Base-by-base conservation (phyloP, 1,284 basidiomycete species). In the Phellinidium pouzarii region DNA sequence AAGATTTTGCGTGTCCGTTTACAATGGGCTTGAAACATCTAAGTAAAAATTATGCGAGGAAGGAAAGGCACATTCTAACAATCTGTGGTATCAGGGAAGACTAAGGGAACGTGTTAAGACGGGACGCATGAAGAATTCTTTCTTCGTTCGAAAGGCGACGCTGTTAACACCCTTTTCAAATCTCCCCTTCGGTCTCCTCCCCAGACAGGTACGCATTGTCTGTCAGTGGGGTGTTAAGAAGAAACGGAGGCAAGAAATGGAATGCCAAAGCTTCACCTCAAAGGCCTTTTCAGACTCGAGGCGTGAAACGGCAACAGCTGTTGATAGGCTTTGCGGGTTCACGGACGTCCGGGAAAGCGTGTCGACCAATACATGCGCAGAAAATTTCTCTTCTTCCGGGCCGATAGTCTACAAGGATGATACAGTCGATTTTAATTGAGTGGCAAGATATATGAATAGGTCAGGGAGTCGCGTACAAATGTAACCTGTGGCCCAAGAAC, bases 51-150 rank as follows among this genome's bases (percentile, higher is more conserved):
- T n/a, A n/a, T n/a, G n/a, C n/a, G n/a, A n/a, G 23, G 46, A 2
- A 14, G 19, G 17, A 29, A 23, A 22, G 46, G 22, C 22, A 48
- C 22, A 36, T 17, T 48, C 6, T 7, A 36, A 8, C 20, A 44
- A 23, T 26, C 11, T 11, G 14, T 5, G 2, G 17, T n/a, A n/a
- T 48, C 19, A 53, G 19, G 52, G 52, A 19, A 53, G 46, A n/a
- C 45, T 48, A 20, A 53, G n/a, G 26, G 52, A 53, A 9, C 52
- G 44, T 43, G 26, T 48, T 11, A 53, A 40, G 8, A 37, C 40
- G 2, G 52, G 52, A 19, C 52, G 45, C 25, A 53, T 48, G 40
- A 42, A 53, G 5, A 44, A 44, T 37, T 53, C 52, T 9, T 36
- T 48, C 40, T 45, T 36, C 19, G 19, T 43, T 38, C 52, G 47